phyloP scores from a whole-genome alignment of 352 stramenopile species.

The Phytophthora crassamura region DNA sequence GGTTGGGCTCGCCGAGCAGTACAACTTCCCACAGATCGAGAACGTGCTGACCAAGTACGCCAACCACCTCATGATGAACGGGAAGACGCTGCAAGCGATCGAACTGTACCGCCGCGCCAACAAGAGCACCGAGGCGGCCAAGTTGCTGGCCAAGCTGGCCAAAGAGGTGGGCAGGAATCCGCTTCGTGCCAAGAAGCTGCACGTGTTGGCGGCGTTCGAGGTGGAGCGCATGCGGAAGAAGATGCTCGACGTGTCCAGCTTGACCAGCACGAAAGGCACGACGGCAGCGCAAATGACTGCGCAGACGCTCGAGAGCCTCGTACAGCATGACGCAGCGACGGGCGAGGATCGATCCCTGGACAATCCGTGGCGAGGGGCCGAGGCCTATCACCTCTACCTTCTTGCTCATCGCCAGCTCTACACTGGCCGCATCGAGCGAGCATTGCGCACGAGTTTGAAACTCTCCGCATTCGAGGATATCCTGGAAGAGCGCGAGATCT shows the following conservation, averaged over 20 bases:
- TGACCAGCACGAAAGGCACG: conserved; percentile 65
- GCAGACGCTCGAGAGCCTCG: conserved; percentile 92
- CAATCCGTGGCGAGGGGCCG: conserved; percentile 93
- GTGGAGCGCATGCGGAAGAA: conserved; percentile 93
- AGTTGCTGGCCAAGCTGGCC: conserved; percentile 89
- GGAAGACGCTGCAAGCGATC: conserved; percentile 90
- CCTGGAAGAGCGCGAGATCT: conserved; percentile 90
- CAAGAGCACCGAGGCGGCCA: conserved; percentile 93
- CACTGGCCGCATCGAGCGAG: conserved; percentile 75
- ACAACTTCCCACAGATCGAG: conserved; percentile 95
- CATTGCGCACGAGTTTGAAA: conserved; percentile 89
- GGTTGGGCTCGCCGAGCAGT: conserved; percentile 90
- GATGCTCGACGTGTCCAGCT: conserved; percentile 81
- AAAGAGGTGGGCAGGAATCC: conserved; percentile 86
- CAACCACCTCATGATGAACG: conserved; percentile 82
- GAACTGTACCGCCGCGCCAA: conserved; percentile 94
- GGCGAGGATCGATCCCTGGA: conserved; percentile 88
- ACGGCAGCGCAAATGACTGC: conserved; percentile 86
- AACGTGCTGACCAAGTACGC: conserved; percentile 92
- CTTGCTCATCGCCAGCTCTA: conserved; percentile 94
- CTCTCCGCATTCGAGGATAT: conserved; percentile 93
- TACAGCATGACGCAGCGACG: conserved; percentile 87
- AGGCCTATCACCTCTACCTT: conserved; percentile 95
- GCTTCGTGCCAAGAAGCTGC: conserved; percentile 93
- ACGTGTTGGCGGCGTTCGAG: conserved; percentile 94